These are phyloP conservation scores for Penicillium simplicissimum DNA, from an alignment of 495 filamentous ascomycete genomes.

Conservation along the genomic window DNA sequence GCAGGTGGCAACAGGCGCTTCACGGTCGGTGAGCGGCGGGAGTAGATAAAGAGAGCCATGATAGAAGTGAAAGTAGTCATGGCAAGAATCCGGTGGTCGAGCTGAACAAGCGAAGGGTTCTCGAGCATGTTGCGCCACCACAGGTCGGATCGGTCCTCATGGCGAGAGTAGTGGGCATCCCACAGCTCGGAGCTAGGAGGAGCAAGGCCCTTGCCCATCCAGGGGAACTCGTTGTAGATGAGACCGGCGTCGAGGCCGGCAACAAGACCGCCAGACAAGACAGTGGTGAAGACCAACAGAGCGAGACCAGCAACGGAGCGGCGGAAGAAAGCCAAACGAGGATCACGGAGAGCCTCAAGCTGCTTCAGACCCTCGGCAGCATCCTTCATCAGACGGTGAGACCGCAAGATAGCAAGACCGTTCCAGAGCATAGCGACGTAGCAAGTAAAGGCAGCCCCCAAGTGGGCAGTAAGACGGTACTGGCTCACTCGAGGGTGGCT, in stretches of 20 bases:
- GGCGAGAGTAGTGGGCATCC: constrained; percentile 80
- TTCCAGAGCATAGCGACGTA: constrained; percentile 94
- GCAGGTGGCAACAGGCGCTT: constrained; percentile 62
- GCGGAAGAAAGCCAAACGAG: constrained; percentile 70
- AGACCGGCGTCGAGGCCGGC: constrained; percentile 93
- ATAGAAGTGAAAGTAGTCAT: constrained; percentile 84
- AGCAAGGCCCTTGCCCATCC: constrained; percentile 80
- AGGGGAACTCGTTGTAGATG: constrained; percentile 98
- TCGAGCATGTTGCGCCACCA: constrained; percentile 97
- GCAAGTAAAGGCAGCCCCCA: constrained; percentile 85
- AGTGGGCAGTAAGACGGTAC: constrained; percentile 86
- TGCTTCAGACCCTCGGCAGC: constrained; percentile 55
- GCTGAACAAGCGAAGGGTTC: constrained; percentile 91
- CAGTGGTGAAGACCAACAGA: constrained; percentile 79
- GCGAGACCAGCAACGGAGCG: constrained; percentile 70
- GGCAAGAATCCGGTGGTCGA: constrained; percentile 92
- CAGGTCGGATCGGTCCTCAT: constrained; percentile 71
- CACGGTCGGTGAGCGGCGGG: constrained; percentile 61
- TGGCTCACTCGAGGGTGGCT: constrained; percentile 90
- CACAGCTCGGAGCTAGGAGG: constrained; percentile 84
- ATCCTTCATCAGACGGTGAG: constrained; percentile 64
- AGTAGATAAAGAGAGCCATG: constrained; percentile 73
- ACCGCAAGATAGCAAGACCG: constrained; percentile 79
- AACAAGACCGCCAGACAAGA: constrained; percentile 89
- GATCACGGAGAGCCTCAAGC: constrained; percentile 60